A percentile compares a stretch with the other conserved stretches of the same genome.
phyloP scores from a whole-genome alignment of 23 red algal species.

The Gracilaria domingensis region DNA sequence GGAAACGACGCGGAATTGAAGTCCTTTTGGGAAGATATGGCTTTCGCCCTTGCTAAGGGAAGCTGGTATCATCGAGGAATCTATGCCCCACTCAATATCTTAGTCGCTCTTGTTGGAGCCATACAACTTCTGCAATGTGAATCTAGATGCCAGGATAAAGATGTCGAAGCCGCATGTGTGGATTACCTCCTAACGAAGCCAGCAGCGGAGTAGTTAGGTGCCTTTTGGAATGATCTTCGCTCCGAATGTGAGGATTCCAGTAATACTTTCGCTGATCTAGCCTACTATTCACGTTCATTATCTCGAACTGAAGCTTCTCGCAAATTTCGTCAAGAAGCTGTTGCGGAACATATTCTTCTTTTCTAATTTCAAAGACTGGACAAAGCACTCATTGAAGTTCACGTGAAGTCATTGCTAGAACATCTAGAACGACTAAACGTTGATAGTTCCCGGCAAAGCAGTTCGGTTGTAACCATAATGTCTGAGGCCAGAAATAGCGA shows the following conservation, averaged over 20 bases:
- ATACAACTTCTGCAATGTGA: conserved; percentile 18
- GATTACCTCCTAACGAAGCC: conserved; percentile 40
- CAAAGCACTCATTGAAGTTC: not conserved
- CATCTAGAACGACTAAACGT: not conserved
- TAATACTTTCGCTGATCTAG: not conserved
- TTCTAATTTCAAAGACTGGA: conserved; percentile 36
- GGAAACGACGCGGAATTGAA: conserved; percentile 38
- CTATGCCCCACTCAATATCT: conserved; percentile 48
- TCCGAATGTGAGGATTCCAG: not conserved
- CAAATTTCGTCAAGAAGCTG: not conserved
- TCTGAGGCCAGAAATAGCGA: conserved; percentile 24
- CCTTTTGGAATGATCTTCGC: conserved; percentile 41
- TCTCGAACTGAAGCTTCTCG: not conserved
- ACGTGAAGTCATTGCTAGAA: not conserved
- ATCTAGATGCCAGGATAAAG: conserved; percentile 33
- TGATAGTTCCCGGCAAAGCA: not conserved
- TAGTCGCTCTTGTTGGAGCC: conserved; percentile 45
- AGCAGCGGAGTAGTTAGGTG: conserved; percentile 34
- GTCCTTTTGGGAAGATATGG: conserved; percentile 34
- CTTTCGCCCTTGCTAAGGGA: conserved; percentile 36
- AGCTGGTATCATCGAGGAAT: conserved; percentile 50
- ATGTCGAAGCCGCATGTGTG: conserved; percentile 24
- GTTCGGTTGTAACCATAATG: conserved; percentile 36
- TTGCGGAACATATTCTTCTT: conserved; percentile 38
- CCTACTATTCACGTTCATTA: not conserved